Evolutionary conservation across 1,284 basidiomycete species (phyloP), one percentile per base, ranked within the genome.

Genomic region (Cutaneotrichosporon cyanovorans): DNA sequence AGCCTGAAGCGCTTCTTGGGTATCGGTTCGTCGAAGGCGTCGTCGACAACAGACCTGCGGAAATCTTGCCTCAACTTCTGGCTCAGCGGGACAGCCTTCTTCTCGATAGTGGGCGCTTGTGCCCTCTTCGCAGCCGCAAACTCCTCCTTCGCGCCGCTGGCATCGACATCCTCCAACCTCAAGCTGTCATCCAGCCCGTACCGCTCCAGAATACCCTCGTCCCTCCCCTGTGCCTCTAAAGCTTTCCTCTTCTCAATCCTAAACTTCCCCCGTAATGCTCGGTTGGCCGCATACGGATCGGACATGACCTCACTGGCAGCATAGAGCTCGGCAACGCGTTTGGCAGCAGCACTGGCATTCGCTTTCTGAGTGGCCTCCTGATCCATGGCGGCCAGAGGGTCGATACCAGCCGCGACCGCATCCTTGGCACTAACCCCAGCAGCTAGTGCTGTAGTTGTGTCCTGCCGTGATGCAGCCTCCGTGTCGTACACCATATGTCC

Each of bases 341-440:
- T 76, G 53, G 82, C 80, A 5, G 87, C 82, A 47, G 80, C 79
- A 39, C 79, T 80, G 33, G 83, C 76, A 53, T 80, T 76, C n/a
- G 77, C 77, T 59, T 86, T 80, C 3, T 89, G 85, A 18, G 79
- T 80, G 1, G 84, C 83, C 1, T 83, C 82, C 73, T 93, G 92
- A 63, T 97, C 93, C 1, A 97, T 75, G 9, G 83, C 81, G 1
- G 81, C 84, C 31, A 98, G 82, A 0, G 93, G 85, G 66, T 96
- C 92, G 0, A 35, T 31, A 30, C 45, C 51, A 3, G 35, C 44
- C 19, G 48, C 43, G 72, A 72, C 15, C 9, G 25, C 21, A 1
- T 19, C 31, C 2, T 28, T 37, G 1, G 30, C 41, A 14, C 37
- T 32, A 7, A 33, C 47, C 12, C 25, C 11, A 32, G 28, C 30